Evolutionary conservation across 495 filamentous ascomycete genomes (phyloP), one percentile per base, ranked within the genome.

Genomic region (Aspergillus bertholletiae): DNA sequence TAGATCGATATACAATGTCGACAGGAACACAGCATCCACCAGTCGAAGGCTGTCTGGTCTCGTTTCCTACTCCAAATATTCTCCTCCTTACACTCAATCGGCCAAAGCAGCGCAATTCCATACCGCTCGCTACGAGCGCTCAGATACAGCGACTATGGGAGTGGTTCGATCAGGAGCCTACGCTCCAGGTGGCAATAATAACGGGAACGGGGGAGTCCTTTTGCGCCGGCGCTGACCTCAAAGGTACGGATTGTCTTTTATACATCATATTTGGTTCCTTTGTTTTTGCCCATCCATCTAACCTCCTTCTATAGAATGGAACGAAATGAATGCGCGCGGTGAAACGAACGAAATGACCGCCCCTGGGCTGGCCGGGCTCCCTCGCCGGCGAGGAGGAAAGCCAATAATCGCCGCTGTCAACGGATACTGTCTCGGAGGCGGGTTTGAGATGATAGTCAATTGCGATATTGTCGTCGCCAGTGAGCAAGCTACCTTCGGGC

Each of bases 361-460:
- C 0, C 74, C 74, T 0, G 82, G 81, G 0, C 79, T 84, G 32
- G 82, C 76, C 7, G 82, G 77, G 0, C 66, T 86, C 1, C 77
- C 78, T 11, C 75, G 82, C 17, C 74, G 83, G 17, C 62, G 57
- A 22, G 76, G 76, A 37, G 68, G 58, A 50, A 75, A 76, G 51
- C 89, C 88, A 15, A 74, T 93, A 30, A 84, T 93, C 51, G 82
- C 81, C 9, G 89, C 89, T 5, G 84, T 92, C 26, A 86, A 89
- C 62, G 89, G 89, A n/a, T 64, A 84, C n/a, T 83, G 81, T 57
- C 74, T 87, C 52, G 89, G 89, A 13, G 89, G 88, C 43, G 89
- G 88, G 2, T 81, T 83, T 53, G 89, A 93, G 70, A 86, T 89
- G 72, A 70, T 82, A 2, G 72, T 84, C 4, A 91, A 90, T 54